These are phyloP conservation scores for Schizosaccharomyces octosporus DNA, from an alignment of 805 yeast species.

Conservation along the genomic window DNA sequence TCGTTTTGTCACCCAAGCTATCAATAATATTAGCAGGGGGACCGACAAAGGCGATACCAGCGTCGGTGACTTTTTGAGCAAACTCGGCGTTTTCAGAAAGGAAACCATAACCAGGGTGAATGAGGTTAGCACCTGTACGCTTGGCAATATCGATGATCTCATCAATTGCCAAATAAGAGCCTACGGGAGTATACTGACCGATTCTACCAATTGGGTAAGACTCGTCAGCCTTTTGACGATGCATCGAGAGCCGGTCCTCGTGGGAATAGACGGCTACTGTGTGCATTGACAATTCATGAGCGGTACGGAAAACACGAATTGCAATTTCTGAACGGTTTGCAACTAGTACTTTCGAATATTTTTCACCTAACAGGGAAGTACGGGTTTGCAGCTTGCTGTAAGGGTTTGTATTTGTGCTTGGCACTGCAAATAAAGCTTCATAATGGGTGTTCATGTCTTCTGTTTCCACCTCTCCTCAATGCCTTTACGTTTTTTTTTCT, in stretches of 20 bases:
- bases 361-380: background rate
- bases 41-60: slow-evolving; percentile 89
- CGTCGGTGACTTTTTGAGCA: slow-evolving; percentile 71
- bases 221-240: slow-evolving; percentile 39
- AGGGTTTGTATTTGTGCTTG: background rate
- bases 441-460: background rate
- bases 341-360: slow-evolving; percentile 7
- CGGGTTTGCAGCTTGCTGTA: background rate
- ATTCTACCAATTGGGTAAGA: slow-evolving; percentile 63
- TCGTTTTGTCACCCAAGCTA: slow-evolving; percentile 87
- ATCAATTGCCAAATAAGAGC: slow-evolving; percentile 85
- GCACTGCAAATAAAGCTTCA: background rate
- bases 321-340: slow-evolving; percentile 20
- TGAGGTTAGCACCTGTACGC: slow-evolving; percentile 55
- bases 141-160: slow-evolving; percentile 75
- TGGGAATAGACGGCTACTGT: slow-evolving; percentile 93
- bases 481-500: background rate
- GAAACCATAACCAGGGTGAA: slow-evolving; percentile 85
- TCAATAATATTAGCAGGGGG: slow-evolving; percentile 75
- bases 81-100: slow-evolving; percentile 77
- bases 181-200: slow-evolving; percentile 84
- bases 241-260: slow-evolving; percentile 86
- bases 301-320: slow-evolving; percentile 61
- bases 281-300: slow-evolving; percentile 90
- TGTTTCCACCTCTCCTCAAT: background rate